Evolutionary conservation across 176 grass and related monocot genomes (phyloP).

Genomic region (Triticum urartu): DNA sequence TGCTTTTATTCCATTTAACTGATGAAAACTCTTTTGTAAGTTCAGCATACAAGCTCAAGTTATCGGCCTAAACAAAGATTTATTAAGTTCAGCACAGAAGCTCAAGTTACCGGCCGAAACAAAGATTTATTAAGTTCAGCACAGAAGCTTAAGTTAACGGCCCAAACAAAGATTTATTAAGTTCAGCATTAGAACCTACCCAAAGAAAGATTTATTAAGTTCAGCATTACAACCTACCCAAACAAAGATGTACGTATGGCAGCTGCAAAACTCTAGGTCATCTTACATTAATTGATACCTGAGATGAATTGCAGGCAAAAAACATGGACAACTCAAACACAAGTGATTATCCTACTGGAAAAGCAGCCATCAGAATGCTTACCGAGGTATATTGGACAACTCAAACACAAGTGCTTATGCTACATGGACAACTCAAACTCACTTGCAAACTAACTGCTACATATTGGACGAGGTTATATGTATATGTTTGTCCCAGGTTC

Average conservation of each 20-base stretch:
- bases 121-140: not conserved
- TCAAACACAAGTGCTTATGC: slow-evolving; percentile 13
- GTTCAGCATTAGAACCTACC: not conserved
- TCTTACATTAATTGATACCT: slow-evolving; percentile 15
- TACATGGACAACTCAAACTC: not conserved
- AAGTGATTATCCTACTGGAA: slow-evolving; percentile 10
- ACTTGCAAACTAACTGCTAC: not conserved
- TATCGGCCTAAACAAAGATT: not conserved
- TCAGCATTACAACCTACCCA: no score
- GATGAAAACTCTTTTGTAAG: not conserved
- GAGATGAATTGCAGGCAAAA: not conserved
- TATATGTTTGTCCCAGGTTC: not conserved
- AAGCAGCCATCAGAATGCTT: slow-evolving; percentile 9
- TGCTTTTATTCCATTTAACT: slow-evolving; percentile 6
- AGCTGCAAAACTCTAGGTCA: slow-evolving; percentile 16
- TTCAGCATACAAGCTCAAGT: not conserved
- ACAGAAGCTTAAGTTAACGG: not conserved
- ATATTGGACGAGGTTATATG: not conserved
- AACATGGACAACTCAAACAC: not conserved
- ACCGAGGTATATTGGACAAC: not conserved
- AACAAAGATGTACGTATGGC: not conserved
- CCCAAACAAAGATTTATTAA: not conserved
- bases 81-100: not conserved
- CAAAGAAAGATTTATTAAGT: not conserved
- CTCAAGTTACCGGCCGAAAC: not conserved